phyloP scores from a whole-genome alignment of 1,284 basidiomycete species.

The Ustilago crameri region DNA sequence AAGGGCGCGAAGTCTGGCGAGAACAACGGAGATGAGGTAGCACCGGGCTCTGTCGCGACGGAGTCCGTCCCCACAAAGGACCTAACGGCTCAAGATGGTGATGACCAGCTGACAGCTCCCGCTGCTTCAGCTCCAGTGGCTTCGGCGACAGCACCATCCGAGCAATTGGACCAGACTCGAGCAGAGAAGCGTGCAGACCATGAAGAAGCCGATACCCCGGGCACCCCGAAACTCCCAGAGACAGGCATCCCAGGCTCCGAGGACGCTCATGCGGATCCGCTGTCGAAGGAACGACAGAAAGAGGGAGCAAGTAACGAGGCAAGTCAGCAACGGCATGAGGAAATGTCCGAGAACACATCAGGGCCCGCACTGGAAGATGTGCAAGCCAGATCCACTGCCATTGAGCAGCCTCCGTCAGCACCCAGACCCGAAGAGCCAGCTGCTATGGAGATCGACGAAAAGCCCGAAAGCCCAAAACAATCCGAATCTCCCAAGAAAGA shows the following conservation, averaged over 20 bases:
- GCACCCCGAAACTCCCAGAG: conserved; percentile 16
- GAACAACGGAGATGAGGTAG: not conserved
- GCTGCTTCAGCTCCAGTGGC: not conserved
- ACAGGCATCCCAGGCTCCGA: conserved; percentile 2
- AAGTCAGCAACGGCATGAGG: not conserved
- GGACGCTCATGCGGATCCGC: not conserved
- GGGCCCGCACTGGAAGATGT: not conserved
- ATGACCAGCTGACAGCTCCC: conserved; percentile 4
- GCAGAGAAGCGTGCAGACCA: not conserved
- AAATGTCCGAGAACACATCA: not conserved
- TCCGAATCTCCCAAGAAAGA: not conserved
- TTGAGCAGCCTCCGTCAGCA: no score
- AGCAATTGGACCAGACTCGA: not conserved
- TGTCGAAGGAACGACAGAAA: not conserved
- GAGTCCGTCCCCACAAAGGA: not conserved
- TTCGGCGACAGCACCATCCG: not conserved
- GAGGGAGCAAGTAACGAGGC: not conserved
- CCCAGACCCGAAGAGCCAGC: conserved; percentile 4
- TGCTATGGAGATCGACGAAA: conserved; percentile 38
- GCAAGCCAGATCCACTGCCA: not conserved
- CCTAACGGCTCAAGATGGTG: conserved; percentile 2
- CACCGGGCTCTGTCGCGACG: not conserved
- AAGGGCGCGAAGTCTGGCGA: not conserved
- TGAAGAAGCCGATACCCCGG: conserved; percentile 14
- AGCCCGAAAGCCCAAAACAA: conserved; percentile 1